Evolutionary conservation across 768 basidiomycete genomes (phyloP).

Genomic region (Clathrus columnatus): DNA sequence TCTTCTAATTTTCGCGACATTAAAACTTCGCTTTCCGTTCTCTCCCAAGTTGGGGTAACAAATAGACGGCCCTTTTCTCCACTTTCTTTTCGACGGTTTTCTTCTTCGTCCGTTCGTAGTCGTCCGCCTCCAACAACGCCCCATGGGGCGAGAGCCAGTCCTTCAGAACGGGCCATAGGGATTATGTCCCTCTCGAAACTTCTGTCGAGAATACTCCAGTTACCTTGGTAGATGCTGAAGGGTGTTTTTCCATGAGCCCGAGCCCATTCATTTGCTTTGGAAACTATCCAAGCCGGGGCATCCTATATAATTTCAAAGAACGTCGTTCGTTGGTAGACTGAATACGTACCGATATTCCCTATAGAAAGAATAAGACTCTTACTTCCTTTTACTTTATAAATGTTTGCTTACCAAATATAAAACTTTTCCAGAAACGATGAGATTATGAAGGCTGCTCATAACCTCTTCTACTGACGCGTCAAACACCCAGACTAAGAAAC

Average conservation of each 20-base stretch:
- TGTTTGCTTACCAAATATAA: slow-evolving; percentile 32
- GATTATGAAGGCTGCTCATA: slow-evolving; percentile 43
- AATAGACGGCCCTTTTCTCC: slow-evolving; percentile 11
- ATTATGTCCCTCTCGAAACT: slow-evolving; percentile 36
- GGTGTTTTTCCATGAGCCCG: slow-evolving; percentile 29
- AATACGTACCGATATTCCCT: background rate
- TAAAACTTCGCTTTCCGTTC: background rate
- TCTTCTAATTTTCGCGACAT: slow-evolving; percentile 5
- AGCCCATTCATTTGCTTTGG: slow-evolving; percentile 30
- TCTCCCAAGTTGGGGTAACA: background rate
- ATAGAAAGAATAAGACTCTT: background rate
- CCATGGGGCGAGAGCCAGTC: slow-evolving; percentile 36
- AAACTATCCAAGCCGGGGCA: slow-evolving; percentile 30
- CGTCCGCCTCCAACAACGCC: slow-evolving; percentile 31
- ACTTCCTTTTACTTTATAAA: slow-evolving; percentile 24
- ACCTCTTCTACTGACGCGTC: slow-evolving; percentile 45
- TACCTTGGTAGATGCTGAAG: slow-evolving; percentile 36
- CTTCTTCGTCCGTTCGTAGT: slow-evolving; percentile 32
- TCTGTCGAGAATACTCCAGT: slow-evolving; percentile 23
- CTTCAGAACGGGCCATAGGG: slow-evolving; percentile 25
- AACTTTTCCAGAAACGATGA: slow-evolving; percentile 44
- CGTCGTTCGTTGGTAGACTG: slow-evolving; percentile 12
- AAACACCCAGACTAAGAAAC: slow-evolving; percentile 52
- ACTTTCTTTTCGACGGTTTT: slow-evolving; percentile 17
- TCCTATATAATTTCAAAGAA: slow-evolving; percentile 16